A percentile compares a stretch with the other conserved stretches of the same genome.
Evolutionary conservation across 768 basidiomycete species (phyloP).

Genomic region (Thelephora ganbajun): DNA sequence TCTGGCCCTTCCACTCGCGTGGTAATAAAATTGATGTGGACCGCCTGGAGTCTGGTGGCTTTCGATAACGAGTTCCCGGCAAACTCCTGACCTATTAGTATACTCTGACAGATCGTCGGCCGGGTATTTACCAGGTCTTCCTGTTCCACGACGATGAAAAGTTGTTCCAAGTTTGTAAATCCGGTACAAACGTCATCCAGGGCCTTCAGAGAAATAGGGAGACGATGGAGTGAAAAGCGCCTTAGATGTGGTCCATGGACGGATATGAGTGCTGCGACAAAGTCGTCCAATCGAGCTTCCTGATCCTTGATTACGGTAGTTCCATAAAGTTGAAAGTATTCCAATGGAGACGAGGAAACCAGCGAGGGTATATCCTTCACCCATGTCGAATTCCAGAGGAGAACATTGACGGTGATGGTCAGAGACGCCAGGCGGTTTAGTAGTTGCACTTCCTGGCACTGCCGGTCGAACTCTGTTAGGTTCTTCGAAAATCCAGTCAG

Average conservation of each 20-base stretch:
- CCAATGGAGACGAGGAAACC: constrained; percentile 35
- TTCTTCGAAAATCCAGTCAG: constrained; percentile 25
- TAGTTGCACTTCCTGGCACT: constrained; percentile 20
- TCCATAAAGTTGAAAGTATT: constrained; percentile 50
- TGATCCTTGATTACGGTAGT: constrained; percentile 26
- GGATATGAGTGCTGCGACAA: constrained; percentile 37
- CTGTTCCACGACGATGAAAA: constrained; percentile 47
- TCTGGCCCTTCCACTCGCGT: not conserved
- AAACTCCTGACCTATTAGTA: constrained; percentile 17
- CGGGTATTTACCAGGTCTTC: constrained; percentile 27
- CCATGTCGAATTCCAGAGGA: constrained; percentile 22
- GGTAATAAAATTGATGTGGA: constrained; percentile 46
- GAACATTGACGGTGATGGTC: constrained; percentile 37
- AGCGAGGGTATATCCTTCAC: constrained; percentile 26
- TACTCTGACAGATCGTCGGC: not conserved
- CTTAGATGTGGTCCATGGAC: constrained; percentile 37
- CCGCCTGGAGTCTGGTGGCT: constrained; percentile 32
- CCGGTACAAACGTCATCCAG: constrained; percentile 39
- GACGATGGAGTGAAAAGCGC: constrained; percentile 50
- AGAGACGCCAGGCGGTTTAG: constrained; percentile 37
- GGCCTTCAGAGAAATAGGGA: constrained; percentile 35
- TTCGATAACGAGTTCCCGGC: constrained; percentile 28
- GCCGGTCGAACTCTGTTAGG: constrained; percentile 29
- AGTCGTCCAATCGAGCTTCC: constrained; percentile 21
- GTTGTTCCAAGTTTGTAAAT: constrained; percentile 41